Evolutionary conservation across 306 rosid species (phyloP).

Genomic region (Inga laurina): DNA sequence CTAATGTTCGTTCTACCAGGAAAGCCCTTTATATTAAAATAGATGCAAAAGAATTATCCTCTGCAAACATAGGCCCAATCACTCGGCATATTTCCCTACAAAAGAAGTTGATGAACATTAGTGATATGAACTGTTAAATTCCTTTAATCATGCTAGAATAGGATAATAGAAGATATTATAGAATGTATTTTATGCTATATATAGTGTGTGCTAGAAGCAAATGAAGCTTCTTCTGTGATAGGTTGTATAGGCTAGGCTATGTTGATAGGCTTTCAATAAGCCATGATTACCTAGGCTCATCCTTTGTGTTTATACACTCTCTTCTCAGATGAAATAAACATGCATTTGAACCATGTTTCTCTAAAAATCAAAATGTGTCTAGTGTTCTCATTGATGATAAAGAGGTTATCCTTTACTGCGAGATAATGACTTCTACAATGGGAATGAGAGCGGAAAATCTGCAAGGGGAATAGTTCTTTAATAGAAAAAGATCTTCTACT

Average conservation of each 20-base stretch:
- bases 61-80: conserved; percentile 10
- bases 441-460: background rate
- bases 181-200: background rate
- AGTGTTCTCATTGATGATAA: conserved; percentile 15
- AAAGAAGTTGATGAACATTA: conserved; percentile 14
- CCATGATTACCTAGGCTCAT: background rate
- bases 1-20: background rate
- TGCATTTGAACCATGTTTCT: background rate
- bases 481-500: background rate
- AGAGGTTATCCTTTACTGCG: background rate
- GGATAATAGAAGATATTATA: background rate
- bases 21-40: conserved; percentile 7
- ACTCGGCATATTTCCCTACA: background rate
- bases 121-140: conserved; percentile 6
- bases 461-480: background rate
- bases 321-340: background rate
- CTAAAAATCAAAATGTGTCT: background rate
- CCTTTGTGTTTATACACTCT: background rate
- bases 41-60: background rate
- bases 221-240: background rate
- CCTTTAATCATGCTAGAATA: background rate
- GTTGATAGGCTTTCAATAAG: background rate
- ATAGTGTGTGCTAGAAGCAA: background rate
- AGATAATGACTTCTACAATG: background rate
- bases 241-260: background rate